These are phyloP conservation scores for Ochetophila trinervis DNA, from an alignment of 306 rosid species.

Conservation along the genomic window DNA sequence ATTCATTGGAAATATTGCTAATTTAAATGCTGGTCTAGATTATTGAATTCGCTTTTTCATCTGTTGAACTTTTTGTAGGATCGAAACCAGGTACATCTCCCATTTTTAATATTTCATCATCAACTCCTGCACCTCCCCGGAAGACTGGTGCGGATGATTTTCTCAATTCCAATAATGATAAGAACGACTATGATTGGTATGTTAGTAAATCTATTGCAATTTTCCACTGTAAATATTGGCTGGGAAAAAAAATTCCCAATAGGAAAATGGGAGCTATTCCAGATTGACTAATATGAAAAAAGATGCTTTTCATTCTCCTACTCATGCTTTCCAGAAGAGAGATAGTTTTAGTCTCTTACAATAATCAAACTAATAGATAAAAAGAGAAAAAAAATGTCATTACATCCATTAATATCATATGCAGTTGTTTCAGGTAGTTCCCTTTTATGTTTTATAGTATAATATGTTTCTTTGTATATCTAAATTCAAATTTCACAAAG, in stretches of 20 bases:
- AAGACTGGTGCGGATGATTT: conserved; percentile 71
- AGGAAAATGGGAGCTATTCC: background rate
- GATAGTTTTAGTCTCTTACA: background rate
- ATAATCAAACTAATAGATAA: background rate
- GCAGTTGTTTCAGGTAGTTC: background rate
- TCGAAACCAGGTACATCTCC: conserved; percentile 57
- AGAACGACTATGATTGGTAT: conserved; percentile 92
- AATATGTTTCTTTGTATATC: too few relatives aligned
- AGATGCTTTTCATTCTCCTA: background rate
- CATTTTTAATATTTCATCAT: conserved; percentile 51
- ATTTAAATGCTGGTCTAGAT: background rate
- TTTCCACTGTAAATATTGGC: background rate
- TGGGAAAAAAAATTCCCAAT: background rate
- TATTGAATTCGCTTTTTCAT: conserved; percentile 13
- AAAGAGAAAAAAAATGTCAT: background rate
- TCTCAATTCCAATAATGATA: conserved; percentile 74
- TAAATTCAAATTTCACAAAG: too few relatives aligned
- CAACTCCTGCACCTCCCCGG: conserved; percentile 53
- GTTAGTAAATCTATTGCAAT: conserved; percentile 10
- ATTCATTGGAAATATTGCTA: background rate
- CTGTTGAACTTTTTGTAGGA: conserved; percentile 38
- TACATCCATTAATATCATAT: background rate
- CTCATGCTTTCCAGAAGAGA: background rate
- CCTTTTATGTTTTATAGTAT: background rate
- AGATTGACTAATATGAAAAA: background rate